Base-by-base conservation (phyloP, 2,329 filamentous ascomycete species). In the Sporothrix schenckii region DNA sequence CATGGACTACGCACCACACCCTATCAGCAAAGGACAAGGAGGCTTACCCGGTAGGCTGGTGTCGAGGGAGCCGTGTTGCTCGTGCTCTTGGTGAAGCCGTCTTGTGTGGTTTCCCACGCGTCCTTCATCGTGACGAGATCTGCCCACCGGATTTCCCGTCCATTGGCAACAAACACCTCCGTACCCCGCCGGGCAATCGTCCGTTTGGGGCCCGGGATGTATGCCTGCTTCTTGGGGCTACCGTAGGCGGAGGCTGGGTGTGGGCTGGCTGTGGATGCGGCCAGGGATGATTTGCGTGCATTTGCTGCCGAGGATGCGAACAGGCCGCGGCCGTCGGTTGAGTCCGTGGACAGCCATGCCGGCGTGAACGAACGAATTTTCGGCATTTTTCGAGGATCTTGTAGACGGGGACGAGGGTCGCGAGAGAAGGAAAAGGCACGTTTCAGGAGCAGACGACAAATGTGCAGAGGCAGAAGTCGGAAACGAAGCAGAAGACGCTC, bases 71-170 rank as follows among this genome's bases (percentile, higher is more conserved):
- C 69, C 56, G 75, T 73, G 24, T 34, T 53, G 66, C 47, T 66
- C 5, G 65, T 49, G 58, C 65, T 54, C 27, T 44, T 65, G 78
- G 74, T 75, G 69, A 70, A 70, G 50, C 71, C 72, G 65, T 76
- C 74, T 21, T 77, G 75, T 69, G 80, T 81, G 39, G 83, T 77
- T 69, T 83, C 81, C 80, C 81, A 85, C 68, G 78, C 77, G 72
- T 89, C 91, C 82, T 96, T 97, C 76, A 98, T 80, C 71, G 90
- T 88, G 67, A 89, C 88, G 69, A 99, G 81, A 80, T 97, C 92
- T 11, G 92, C 90, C 93, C 95, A 99, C 79, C 94, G 87, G 72
- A 99, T 91, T 80, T 98, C 92, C 75, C 91, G 94, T 65, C 94
- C 94, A 53, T 91, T 89, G 24, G 93, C 94, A 14, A 93, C 89